Evolutionary conservation across 176 grass and related monocot species (phyloP).

Genomic region (Saccharum officinarum): DNA sequence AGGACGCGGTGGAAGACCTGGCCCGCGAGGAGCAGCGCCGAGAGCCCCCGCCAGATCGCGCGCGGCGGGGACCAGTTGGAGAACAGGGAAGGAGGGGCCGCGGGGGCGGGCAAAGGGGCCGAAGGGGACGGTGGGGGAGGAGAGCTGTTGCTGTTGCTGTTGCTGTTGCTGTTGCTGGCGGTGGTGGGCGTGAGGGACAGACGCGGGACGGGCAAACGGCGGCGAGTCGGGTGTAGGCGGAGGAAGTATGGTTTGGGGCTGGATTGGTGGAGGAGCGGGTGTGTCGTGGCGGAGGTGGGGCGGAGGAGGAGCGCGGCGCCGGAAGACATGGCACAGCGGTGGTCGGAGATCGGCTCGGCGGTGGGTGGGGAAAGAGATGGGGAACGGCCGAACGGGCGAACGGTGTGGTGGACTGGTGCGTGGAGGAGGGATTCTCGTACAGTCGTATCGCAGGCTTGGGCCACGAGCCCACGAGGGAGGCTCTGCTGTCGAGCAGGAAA

Average conservation of each 20-base stretch:
- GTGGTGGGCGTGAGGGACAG: slow-evolving; percentile 44
- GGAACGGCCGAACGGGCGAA: too few relatives aligned
- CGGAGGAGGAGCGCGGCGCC: slow-evolving; percentile 36
- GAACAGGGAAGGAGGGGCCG: slow-evolving; percentile 27
- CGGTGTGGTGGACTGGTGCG: too few relatives aligned
- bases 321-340: slow-evolving; percentile 35
- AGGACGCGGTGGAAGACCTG: slow-evolving; percentile 83
- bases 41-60: slow-evolving; percentile 84
- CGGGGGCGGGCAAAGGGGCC: background rate
- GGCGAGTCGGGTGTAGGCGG: slow-evolving; percentile 28
- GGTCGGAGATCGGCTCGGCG: slow-evolving; percentile 38
- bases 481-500: too few relatives aligned
- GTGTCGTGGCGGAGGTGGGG: slow-evolving; percentile 11
- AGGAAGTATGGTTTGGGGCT: slow-evolving; percentile 11
- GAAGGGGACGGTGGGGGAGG: slow-evolving; percentile 35
- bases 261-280: slow-evolving; percentile 11
- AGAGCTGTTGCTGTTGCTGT: too few relatives aligned
- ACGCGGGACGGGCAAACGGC: slow-evolving; percentile 20
- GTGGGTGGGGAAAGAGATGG: slow-evolving; percentile 33
- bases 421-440: too few relatives aligned
- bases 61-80: slow-evolving; percentile 66
- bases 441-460: background rate
- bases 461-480: background rate
- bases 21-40: slow-evolving; percentile 76
- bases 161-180: too few relatives aligned